Evolutionary conservation across 2,329 filamentous ascomycete genomes (phyloP).

Genomic region (Parasarocladium wereldwijsianum): DNA sequence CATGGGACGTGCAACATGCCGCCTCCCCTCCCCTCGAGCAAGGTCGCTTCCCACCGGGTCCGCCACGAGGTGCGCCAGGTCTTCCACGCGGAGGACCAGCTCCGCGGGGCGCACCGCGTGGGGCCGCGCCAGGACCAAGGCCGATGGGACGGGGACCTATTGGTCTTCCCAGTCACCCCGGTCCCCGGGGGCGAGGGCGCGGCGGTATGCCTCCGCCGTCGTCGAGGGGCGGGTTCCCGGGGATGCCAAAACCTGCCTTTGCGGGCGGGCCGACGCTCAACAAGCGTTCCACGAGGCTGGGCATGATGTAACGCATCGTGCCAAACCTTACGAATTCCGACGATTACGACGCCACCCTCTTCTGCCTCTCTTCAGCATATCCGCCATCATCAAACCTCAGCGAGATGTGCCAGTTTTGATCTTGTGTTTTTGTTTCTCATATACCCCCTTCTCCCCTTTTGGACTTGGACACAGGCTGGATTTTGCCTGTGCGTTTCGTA

Average conservation of each 20-base stretch:
- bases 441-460: too few relatives aligned
- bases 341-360: not conserved
- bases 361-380: too few relatives aligned
- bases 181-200: constrained; percentile 8
- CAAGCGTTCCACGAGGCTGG: constrained; percentile 46
- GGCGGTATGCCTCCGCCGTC: constrained; percentile 7
- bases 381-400: too few relatives aligned
- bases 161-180: constrained; percentile 13
- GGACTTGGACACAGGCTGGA: too few relatives aligned
- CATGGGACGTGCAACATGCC: constrained; percentile 3
- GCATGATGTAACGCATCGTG: constrained; percentile 43
- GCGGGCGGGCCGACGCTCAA: constrained; percentile 35
- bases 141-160: constrained; percentile 7
- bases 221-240: constrained; percentile 1
- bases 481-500: too few relatives aligned
- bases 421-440: too few relatives aligned
- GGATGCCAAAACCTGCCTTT: constrained; percentile 2
- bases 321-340: too few relatives aligned
- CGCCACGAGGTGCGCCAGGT: not conserved
- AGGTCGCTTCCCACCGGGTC: constrained; percentile 1
- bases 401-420: too few relatives aligned
- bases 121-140: constrained; percentile 5
- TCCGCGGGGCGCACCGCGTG: constrained; percentile 1
- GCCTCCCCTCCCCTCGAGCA: not conserved
- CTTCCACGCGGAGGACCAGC: not conserved